Conservation (phyloP, 2,329 filamentous ascomycete species). For the Epichloe bromicola region DNA sequence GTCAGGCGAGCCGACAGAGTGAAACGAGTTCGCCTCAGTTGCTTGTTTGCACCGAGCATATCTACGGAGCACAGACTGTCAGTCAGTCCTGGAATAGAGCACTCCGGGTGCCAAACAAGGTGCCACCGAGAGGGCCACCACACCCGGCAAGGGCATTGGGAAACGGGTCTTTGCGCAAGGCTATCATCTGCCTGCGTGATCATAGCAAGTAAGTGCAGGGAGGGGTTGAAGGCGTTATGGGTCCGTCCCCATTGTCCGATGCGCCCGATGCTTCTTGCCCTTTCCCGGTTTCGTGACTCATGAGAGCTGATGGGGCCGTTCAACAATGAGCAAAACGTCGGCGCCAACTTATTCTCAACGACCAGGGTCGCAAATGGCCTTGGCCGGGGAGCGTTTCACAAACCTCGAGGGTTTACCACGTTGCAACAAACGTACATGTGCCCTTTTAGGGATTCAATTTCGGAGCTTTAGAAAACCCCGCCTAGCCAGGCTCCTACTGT, state of each 20-base stretch:
- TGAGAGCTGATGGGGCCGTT: background rate
- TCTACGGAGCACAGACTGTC: no score
- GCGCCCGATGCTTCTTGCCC: background rate
- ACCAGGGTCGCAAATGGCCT: background rate
- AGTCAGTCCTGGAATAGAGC: no score
- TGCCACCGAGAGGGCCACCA: background rate
- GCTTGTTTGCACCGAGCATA: no score
- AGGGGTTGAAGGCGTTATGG: background rate
- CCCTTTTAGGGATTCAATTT: background rate
- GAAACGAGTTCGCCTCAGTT: background rate
- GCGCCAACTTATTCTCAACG: no score
- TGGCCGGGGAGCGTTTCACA: constrained; percentile 2
- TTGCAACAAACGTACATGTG: background rate
- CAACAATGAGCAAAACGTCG: background rate
- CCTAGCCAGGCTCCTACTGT: no score
- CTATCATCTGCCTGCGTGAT: background rate
- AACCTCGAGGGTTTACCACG: background rate
- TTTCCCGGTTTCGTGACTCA: background rate
- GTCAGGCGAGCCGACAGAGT: background rate
- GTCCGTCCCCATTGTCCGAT: no score
- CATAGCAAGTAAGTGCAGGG: background rate
- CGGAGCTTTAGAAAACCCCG: background rate
- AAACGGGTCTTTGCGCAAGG: background rate
- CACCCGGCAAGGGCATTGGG: background rate
- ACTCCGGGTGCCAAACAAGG: background rate